phyloP scores from a whole-genome alignment of 176 grass and related monocot genomes.

The Cenchrus purpureus region DNA sequence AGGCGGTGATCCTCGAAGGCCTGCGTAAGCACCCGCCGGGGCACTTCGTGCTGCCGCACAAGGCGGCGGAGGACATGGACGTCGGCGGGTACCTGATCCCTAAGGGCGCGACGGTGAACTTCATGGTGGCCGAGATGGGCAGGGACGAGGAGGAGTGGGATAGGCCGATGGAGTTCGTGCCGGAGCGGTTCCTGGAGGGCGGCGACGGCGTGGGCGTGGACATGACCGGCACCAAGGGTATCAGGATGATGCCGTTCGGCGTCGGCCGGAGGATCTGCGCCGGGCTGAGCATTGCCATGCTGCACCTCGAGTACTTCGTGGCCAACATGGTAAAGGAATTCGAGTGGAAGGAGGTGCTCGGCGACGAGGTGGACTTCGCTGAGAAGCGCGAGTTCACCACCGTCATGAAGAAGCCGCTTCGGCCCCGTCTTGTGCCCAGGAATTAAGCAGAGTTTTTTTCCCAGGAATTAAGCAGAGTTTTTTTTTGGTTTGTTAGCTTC shows the following conservation, averaged over 20 bases:
- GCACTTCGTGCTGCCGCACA: conserved; percentile 53
- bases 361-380: conserved; percentile 45
- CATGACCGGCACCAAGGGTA: conserved; percentile 42
- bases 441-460: no score
- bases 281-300: conserved; percentile 37
- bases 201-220: conserved; percentile 52
- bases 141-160: conserved; percentile 49
- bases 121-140: conserved; percentile 57
- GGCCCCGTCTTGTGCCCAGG: conserved; percentile 14
- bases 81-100: conserved; percentile 52
- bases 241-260: conserved; percentile 74
- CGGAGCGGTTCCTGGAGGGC: conserved; percentile 59
- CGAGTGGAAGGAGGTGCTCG: conserved; percentile 43
- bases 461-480: background rate
- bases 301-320: conserved; percentile 64
- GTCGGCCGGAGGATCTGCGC: conserved; percentile 54
- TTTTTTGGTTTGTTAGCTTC: no score
- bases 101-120: conserved; percentile 50
- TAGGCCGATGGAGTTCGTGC: conserved; percentile 44
- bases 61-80: conserved; percentile 42
- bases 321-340: conserved; percentile 56
- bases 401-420: conserved; percentile 60
- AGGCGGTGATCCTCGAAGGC: conserved; percentile 61
- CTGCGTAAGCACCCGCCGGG: conserved; percentile 60
- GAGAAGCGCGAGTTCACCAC: conserved; percentile 49